A percentile compares a stretch with the other conserved stretches of the same genome.
Evolutionary conservation across 225 moss, liverwort and hornwort species (phyloP).

Genomic region (Polytrichum formosum): DNA sequence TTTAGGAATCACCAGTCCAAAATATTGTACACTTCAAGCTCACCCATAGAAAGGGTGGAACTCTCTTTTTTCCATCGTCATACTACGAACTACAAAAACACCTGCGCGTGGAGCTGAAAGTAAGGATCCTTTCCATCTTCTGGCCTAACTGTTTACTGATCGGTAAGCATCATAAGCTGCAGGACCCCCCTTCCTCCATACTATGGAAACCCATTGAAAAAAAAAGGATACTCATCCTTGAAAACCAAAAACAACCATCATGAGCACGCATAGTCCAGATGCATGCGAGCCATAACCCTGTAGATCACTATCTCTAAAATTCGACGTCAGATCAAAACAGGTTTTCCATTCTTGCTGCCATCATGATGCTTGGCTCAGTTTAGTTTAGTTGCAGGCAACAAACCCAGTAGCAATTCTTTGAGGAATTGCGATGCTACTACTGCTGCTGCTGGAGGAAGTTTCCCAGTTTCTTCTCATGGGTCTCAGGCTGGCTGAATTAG

Average conservation of each 20-base stretch:
- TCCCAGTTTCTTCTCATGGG: slow-evolving; percentile 23
- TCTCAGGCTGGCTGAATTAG: slow-evolving; percentile 11
- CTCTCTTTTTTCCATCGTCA: slow-evolving; percentile 2
- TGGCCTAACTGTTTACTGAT: not conserved
- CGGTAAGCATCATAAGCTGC: not conserved
- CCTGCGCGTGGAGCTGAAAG: not conserved
- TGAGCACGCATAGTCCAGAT: not conserved
- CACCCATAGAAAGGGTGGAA: slow-evolving; percentile 21
- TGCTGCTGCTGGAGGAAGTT: not conserved
- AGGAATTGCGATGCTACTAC: not conserved
- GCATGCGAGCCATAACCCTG: not conserved
- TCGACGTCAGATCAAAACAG: slow-evolving; percentile 35
- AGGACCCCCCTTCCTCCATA: not conserved
- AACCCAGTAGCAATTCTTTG: slow-evolving; percentile 23
- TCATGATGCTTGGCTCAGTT: too few species aligned
- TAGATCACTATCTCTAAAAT: slow-evolving; percentile 36
- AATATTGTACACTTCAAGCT: slow-evolving; percentile 26
- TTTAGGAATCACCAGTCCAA: slow-evolving; percentile 15
- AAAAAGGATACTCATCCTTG: slow-evolving; percentile 5
- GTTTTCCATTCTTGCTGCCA: not conserved
- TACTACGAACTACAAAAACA: not conserved
- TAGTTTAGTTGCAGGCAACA: slow-evolving; percentile 25
- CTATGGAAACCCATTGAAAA: slow-evolving; percentile 1
- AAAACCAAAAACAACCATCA: slow-evolving; percentile 7
- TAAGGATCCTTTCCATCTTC: not conserved